These are phyloP conservation scores for Diospyros lotus DNA, from an alignment of 148 eudicot species.

Conservation along the genomic window DNA sequence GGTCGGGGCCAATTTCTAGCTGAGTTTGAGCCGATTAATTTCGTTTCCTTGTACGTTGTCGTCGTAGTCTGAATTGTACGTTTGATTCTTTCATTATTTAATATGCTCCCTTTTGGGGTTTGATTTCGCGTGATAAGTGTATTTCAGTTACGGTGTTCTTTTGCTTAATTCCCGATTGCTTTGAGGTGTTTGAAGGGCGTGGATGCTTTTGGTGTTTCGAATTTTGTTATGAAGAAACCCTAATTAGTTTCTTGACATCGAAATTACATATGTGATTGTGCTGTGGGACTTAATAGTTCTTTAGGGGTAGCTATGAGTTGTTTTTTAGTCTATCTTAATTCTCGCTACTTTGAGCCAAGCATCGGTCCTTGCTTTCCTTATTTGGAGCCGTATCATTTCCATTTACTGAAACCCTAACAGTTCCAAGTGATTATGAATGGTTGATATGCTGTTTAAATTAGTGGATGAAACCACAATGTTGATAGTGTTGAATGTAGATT, in stretches of 20 bases:
- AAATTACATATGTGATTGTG: not conserved
- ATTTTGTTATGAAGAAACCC: slow-evolving; percentile 2
- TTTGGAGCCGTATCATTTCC: not conserved
- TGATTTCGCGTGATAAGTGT: not conserved
- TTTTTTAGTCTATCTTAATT: slow-evolving; percentile 3
- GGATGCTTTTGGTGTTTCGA: not conserved
- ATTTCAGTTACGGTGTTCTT: not conserved
- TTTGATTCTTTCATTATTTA: not conserved
- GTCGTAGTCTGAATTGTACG: not conserved
- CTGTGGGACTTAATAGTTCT: not conserved
- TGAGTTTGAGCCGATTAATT: too few relatives aligned
- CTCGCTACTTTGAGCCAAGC: not conserved
- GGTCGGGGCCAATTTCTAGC: too few relatives aligned
- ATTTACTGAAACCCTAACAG: slow-evolving; percentile 4
- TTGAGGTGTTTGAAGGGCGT: not conserved
- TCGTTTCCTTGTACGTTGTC: too few relatives aligned
- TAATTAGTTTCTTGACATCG: not conserved
- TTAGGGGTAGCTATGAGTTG: slow-evolving; percentile 2
- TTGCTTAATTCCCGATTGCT: slow-evolving; percentile 5
- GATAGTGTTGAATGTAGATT: not conserved
- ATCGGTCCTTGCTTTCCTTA: not conserved
- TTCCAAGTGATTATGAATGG: not conserved
- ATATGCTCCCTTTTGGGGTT: not conserved
- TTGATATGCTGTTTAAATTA: not conserved
- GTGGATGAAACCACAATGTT: not conserved